Evolutionary conservation across 116 monocot genomes (phyloP), one percentile per base, ranked within the genome.

Genomic region (Thalassia testudinum): DNA sequence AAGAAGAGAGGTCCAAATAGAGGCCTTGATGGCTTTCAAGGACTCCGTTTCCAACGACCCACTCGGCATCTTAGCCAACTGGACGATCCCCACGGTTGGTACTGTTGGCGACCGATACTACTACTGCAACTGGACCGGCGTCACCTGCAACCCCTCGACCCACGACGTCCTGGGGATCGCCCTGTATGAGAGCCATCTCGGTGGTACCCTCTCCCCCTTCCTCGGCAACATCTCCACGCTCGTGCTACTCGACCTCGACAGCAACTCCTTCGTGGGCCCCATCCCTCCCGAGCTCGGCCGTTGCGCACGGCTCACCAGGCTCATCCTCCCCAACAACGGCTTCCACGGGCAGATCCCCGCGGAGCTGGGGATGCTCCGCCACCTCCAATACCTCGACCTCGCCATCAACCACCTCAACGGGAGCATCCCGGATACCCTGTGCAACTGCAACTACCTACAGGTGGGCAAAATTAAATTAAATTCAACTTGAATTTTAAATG

Each of bases 191-290:
- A 50, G 2, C 21, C 47, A 72, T 17, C 86, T 92, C 59, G 42
- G 47, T 24, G 92, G 92, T 45, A 70, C 60, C 5, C 63, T 92
- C 13, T 82, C 86, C 8, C 83, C 86, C 0, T 86, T 62, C 58
- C 55, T 86, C 10, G 74, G 66, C 15, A 92, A 92, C 74, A 77
- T 92, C 47, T 83, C 92, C 20, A 80, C 72, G 2, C 83, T 92
- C 11, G 77, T 77, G 42, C 2, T 71, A 24, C 59, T 92, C 21
- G 86, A 92, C 42, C 63, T 92, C 45, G 47, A 68, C 13, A 53
- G 56, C 11, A 92, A 92, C 59, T 58, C 25, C 16, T 66, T 92
- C 65, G 60, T 30, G 7, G 92, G 92, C 17, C 3, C 62, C 0
- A 61, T 86, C 50, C 92, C 92, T 12, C 42, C 67, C 24, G 70